Base-by-base conservation (phyloP, 352 stramenopile genomes). In the Aphanomyces stellatus region DNA sequence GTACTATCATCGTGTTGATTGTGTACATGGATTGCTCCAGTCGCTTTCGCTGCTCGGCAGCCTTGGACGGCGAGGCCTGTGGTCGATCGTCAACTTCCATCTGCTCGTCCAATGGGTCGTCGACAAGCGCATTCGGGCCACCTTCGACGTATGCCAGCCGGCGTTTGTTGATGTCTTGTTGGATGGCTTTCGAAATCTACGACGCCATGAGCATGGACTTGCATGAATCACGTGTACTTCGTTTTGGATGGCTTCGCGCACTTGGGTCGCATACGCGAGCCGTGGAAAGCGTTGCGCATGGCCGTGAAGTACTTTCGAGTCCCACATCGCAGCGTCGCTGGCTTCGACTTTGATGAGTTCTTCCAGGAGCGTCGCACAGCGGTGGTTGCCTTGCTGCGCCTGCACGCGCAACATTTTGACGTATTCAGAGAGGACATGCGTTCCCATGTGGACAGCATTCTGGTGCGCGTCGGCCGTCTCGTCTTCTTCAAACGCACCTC, bases 341-440 rank as follows among this genome's bases (percentile, higher is more conserved):
- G 66, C 77, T 34, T 91, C 82, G 7, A 91, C 80, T 7, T 72
- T 53, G 15, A 90, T 75, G 1, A 92, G 73, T 59, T 91, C 84
- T 53, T 88, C 65, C 1, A 92, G 53, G 1, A 92, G 42, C 27
- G 85, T 74, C 3, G 76, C 79, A 2, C 70, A 76, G 15, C 84
- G 65, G 40, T 90, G 76, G 35, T 75, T 85, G 13, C 72, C 87
- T 37, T 83, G 74, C 55, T 87, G 85, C 0, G 77, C 71, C 59
- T 92, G 82, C 71, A 89, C 76, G 1, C 82, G 73, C 27, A 92
- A 69, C 1, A 77, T 90, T 55, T 91, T 91, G 10, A 91, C 74
- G 4, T 90, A 42, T 40, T 92, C 82, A 0, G 84, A 91, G 0
- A 91, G 69, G 34, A 90, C 77, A 35, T 91, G 81, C 2, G 79